Evolutionary conservation across 1,139 yeast species (phyloP).

Genomic region (Candida glucosophila): DNA sequence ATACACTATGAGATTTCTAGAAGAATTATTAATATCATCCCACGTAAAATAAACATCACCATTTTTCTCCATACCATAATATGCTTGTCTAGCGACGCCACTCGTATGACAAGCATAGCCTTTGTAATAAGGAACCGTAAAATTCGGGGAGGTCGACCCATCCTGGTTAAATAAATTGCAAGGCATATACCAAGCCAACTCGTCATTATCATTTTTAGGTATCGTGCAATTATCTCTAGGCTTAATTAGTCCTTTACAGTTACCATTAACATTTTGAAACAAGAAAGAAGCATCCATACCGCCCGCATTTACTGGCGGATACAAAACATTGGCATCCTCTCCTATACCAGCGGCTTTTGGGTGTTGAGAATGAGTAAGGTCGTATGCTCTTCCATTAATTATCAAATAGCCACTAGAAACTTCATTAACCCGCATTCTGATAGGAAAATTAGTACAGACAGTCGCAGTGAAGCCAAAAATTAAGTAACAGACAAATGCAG

Average conservation of each 20-base stretch:
- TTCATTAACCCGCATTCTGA: slow-evolving; percentile 51
- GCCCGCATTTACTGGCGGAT: slow-evolving; percentile 83
- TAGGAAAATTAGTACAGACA: slow-evolving; percentile 52
- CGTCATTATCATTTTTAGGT: slow-evolving; percentile 54
- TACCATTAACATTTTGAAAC: slow-evolving; percentile 93
- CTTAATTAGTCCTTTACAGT: slow-evolving; percentile 73
- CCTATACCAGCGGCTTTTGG: slow-evolving; percentile 76
- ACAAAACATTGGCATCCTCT: slow-evolving; percentile 59
- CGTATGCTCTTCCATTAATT: slow-evolving; percentile 76
- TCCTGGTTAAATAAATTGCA: slow-evolving; percentile 65
- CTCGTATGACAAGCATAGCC: slow-evolving; percentile 95
- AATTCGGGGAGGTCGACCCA: slow-evolving; percentile 61
- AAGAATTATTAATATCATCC: slow-evolving; percentile 70
- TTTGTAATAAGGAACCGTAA: slow-evolving; percentile 50
- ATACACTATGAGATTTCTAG: slow-evolving; percentile 75
- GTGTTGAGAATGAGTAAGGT: slow-evolving; percentile 60
- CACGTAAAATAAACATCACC: slow-evolving; percentile 87
- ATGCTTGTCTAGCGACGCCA: slow-evolving; percentile 54
- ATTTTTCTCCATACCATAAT: slow-evolving; percentile 48
- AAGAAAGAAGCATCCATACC: slow-evolving; percentile 83
- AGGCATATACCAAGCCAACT: slow-evolving; percentile 95
- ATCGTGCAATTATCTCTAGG: slow-evolving; percentile 66
- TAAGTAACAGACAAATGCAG: slow-evolving; percentile 72
- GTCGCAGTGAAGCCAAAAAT: slow-evolving; percentile 89
- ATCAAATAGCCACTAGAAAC: slow-evolving; percentile 57